Percentiles rank a stretch among this genome's conserved stretches.
These are phyloP conservation scores for Excoecaria agallocha DNA, from an alignment of 345 rosid species.

Conservation along the genomic window DNA sequence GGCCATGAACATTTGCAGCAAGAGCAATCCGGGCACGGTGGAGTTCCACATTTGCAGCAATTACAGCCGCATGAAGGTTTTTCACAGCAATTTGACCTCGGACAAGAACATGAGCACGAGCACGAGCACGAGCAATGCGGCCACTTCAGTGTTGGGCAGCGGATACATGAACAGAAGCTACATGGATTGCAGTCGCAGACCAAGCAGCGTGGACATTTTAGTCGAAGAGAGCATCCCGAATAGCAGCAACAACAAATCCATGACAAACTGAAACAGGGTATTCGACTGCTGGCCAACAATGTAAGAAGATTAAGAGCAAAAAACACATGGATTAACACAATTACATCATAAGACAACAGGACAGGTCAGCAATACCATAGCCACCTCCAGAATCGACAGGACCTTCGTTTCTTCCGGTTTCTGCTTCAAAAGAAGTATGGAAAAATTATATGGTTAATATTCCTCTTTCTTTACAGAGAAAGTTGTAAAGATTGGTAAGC, in stretches of 20 bases:
- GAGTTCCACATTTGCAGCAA: conserved; percentile 45
- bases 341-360: not conserved
- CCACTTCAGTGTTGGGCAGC: conserved; percentile 40
- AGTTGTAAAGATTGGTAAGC: not conserved
- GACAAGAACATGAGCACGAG: conserved; percentile 16
- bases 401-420: conserved; percentile 48
- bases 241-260: conserved; percentile 76
- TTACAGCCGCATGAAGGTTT: conserved; percentile 35
- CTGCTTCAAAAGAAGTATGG: conserved; percentile 31
- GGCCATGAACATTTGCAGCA: conserved; percentile 15
- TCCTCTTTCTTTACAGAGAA: not conserved
- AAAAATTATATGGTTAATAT: not conserved
- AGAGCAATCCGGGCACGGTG: conserved; percentile 4
- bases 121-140: conserved; percentile 38
- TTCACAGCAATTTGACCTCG: conserved; percentile 43
- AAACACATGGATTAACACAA: not conserved
- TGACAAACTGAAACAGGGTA: conserved; percentile 54
- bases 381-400: conserved; percentile 77
- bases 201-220: conserved; percentile 49
- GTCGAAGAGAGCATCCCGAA: conserved; percentile 49
- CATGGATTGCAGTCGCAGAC: conserved; percentile 28
- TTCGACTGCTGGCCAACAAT: conserved; percentile 41
- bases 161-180: conserved; percentile 12
- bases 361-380: conserved; percentile 54
- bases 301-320: not conserved